Conservation (phyloP, 768 basidiomycete species). For the Mycena maculata region DNA sequence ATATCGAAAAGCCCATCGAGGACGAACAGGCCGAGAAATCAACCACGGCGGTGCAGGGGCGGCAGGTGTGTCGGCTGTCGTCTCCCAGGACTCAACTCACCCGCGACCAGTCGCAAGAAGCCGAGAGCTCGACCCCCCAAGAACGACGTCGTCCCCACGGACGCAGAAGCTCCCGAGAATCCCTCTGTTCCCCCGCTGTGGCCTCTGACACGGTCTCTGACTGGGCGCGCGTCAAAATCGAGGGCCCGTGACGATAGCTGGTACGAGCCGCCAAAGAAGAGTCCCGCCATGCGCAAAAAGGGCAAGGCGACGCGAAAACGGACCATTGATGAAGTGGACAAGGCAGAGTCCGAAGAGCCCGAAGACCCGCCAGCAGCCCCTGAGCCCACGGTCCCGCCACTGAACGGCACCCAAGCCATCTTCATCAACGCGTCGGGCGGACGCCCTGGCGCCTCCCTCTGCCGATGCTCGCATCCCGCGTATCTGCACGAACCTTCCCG, state of each 20-base stretch:
- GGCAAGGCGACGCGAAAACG: conserved; percentile 20
- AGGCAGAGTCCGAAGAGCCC: conserved; percentile 23
- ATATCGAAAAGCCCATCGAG: conserved; percentile 6
- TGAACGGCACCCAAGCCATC: conserved; percentile 12
- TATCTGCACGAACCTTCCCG: conserved; percentile 49
- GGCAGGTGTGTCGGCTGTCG: conserved; percentile 1
- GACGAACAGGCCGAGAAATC: conserved; percentile 1
- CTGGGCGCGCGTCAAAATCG: conserved; percentile 28
- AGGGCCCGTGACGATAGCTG: conserved; percentile 29
- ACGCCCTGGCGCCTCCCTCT: neutral
- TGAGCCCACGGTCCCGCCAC: conserved; percentile 5
- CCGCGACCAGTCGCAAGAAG: neutral
- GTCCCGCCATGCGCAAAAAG: conserved; percentile 14
- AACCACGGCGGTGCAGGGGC: neutral
- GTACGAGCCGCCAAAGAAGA: conserved; percentile 27
- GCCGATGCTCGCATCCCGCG: neutral
- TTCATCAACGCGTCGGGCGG: conserved; percentile 15
- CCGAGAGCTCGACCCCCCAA: neutral
- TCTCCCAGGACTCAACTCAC: neutral
- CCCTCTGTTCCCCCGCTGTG: neutral
- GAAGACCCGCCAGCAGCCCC: neutral
- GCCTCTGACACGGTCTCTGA: conserved; percentile 24
- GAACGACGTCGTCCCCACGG: neutral
- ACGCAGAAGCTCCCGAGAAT: neutral
- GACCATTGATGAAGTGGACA: conserved; percentile 24